Conservation (phyloP, 2,329 filamentous ascomycete species). For the Ascochyta fabae region DNA sequence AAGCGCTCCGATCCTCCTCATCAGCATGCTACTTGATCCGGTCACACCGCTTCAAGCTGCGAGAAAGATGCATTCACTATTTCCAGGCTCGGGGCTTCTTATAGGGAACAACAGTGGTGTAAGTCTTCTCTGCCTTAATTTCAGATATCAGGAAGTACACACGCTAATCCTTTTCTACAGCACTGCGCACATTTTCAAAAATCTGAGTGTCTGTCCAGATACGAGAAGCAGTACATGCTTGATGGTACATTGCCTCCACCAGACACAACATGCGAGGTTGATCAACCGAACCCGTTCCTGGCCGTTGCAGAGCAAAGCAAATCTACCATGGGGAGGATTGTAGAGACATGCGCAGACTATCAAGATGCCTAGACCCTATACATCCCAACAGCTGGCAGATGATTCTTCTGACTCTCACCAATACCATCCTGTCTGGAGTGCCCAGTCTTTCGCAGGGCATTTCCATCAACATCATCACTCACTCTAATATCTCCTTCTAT, state of each 20-base stretch:
- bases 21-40: slow-evolving; percentile 53
- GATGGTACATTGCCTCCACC: slow-evolving; percentile 20
- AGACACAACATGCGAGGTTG: slow-evolving; percentile 20
- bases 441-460: neutral
- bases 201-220: slow-evolving; percentile 13
- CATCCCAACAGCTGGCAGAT: neutral
- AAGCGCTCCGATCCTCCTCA: slow-evolving; percentile 19
- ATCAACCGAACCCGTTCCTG: slow-evolving; percentile 25
- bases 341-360: neutral
- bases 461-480: neutral
- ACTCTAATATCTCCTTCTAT: neutral
- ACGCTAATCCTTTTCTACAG: slow-evolving; percentile 4
- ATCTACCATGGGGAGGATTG: neutral
- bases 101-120: slow-evolving; percentile 44
- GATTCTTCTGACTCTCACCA: neutral
- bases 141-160: neutral
- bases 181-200: slow-evolving; percentile 22
- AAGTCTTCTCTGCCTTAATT: slow-evolving; percentile 1
- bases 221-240: slow-evolving; percentile 24
- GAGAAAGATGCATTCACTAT: slow-evolving; percentile 41
- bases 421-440: neutral
- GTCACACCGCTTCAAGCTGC: slow-evolving; percentile 58
- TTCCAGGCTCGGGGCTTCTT: slow-evolving; percentile 51
- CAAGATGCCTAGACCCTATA: neutral
- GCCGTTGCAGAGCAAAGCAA: neutral